Evolutionary conservation across 192 early-diverging fungal species (phyloP).

Genomic region (Linnemannia exigua): DNA sequence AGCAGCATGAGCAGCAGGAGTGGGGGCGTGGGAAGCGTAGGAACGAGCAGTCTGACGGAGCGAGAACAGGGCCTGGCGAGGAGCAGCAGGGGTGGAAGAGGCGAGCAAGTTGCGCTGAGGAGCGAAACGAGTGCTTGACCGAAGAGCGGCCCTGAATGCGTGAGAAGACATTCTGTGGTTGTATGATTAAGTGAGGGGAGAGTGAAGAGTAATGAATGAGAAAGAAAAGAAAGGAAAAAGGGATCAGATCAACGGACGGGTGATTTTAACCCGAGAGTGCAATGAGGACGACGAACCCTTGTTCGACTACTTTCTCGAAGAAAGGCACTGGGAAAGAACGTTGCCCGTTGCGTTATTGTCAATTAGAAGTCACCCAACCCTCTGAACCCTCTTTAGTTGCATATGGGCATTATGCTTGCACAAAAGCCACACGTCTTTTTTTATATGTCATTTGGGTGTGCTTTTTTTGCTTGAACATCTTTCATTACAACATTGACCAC

Average conservation of each 20-base stretch:
- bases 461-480: background rate
- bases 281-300: background rate
- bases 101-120: background rate
- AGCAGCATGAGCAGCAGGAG: background rate
- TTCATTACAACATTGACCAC: background rate
- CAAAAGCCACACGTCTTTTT: background rate
- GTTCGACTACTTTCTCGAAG: background rate
- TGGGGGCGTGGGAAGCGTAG: constrained; percentile 29
- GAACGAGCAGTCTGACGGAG: constrained; percentile 48
- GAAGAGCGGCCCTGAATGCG: constrained; percentile 47
- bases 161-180: constrained; percentile 27
- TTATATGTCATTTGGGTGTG: background rate
- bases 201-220: background rate
- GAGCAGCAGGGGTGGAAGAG: constrained; percentile 12
- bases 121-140: constrained; percentile 21
- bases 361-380: background rate
- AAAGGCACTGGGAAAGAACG: background rate
- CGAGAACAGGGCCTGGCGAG: constrained; percentile 33
- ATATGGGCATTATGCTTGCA: background rate
- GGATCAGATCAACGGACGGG: background rate
- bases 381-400: background rate
- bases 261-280: background rate
- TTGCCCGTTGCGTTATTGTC: background rate
- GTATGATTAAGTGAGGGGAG: background rate
- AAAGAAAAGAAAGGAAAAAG: background rate